Evolutionary conservation across 2,329 filamentous ascomycete species (phyloP).

Genomic region (Neurospora sp.): DNA sequence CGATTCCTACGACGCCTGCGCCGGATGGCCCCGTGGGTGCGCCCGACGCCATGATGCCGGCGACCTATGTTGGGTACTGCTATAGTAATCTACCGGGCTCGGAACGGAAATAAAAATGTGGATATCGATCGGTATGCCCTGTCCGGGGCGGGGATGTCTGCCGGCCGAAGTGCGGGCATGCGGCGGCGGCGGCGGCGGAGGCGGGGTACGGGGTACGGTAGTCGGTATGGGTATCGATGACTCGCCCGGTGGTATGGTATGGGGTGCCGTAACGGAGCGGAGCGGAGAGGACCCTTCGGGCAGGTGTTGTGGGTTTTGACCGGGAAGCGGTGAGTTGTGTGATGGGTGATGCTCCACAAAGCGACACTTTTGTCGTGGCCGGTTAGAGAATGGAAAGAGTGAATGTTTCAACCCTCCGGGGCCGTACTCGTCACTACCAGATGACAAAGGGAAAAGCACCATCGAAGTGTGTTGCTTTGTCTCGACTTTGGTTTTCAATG

Average conservation of each 20-base stretch:
- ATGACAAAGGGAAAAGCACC: background rate
- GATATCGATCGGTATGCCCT: background rate
- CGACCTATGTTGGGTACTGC: background rate
- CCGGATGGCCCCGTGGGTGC: background rate
- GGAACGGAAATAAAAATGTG: background rate
- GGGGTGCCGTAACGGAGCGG: background rate
- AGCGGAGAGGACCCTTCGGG: background rate
- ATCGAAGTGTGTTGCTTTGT: no score
- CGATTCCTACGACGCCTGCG: constrained; percentile 24
- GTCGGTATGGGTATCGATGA: background rate
- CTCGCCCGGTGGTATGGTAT: background rate
- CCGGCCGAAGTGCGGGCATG: background rate
- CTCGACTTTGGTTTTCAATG: background rate
- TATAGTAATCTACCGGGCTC: background rate
- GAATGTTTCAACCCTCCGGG: background rate
- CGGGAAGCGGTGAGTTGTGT: background rate
- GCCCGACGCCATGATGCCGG: background rate
- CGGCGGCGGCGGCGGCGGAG: background rate
- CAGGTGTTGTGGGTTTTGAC: background rate
- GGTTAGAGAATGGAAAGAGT: background rate
- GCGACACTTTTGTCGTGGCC: background rate
- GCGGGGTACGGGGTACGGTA: background rate
- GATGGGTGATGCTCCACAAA: background rate
- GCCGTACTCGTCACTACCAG: background rate
- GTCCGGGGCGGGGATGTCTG: background rate